A percentile compares a stretch with the other conserved stretches of the same genome.
These are phyloP conservation scores for Euclidium syriacum DNA, from an alignment of 345 rosid species.

Conservation along the genomic window DNA sequence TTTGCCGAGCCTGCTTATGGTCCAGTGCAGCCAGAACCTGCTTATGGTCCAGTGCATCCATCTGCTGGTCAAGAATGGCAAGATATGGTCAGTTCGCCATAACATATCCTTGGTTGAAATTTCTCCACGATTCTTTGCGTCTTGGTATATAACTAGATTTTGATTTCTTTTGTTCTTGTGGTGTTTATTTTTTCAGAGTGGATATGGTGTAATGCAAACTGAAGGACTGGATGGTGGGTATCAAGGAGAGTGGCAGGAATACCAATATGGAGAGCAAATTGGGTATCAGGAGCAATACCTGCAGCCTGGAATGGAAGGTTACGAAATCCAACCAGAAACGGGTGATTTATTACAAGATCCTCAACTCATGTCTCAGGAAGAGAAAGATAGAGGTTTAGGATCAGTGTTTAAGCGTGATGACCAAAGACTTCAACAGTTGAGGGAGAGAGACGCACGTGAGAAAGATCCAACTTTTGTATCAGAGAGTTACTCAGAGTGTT, in stretches of 20 bases:
- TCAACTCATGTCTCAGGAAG: constrained; percentile 90
- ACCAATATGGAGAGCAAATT: constrained; percentile 82
- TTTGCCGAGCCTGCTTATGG: constrained; percentile 76
- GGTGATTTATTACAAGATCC: constrained; percentile 57
- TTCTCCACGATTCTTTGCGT: background rate
- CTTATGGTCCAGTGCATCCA: constrained; percentile 80
- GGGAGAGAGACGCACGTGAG: constrained; percentile 88
- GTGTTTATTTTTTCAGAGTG: constrained; percentile 51
- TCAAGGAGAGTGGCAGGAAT: constrained; percentile 87
- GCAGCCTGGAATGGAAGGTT: constrained; percentile 59
- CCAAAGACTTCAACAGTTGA: constrained; percentile 86
- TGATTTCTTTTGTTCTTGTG: background rate
- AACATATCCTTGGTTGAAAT: background rate
- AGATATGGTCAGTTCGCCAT: constrained; percentile 47
- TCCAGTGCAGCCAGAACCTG: constrained; percentile 84
- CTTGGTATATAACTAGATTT: background rate
- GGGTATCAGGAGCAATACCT: constrained; percentile 80
- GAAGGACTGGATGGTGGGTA: constrained; percentile 69
- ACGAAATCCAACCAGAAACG: constrained; percentile 49
- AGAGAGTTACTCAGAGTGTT: constrained; percentile 97
- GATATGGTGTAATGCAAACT: constrained; percentile 65
- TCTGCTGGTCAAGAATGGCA: constrained; percentile 78
- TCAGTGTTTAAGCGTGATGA: constrained; percentile 98
- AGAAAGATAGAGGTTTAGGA: constrained; percentile 96
- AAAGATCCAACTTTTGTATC: constrained; percentile 93